These are phyloP conservation scores for Ustilago curta DNA, from an alignment of 1,284 basidiomycete species.

Conservation along the genomic window DNA sequence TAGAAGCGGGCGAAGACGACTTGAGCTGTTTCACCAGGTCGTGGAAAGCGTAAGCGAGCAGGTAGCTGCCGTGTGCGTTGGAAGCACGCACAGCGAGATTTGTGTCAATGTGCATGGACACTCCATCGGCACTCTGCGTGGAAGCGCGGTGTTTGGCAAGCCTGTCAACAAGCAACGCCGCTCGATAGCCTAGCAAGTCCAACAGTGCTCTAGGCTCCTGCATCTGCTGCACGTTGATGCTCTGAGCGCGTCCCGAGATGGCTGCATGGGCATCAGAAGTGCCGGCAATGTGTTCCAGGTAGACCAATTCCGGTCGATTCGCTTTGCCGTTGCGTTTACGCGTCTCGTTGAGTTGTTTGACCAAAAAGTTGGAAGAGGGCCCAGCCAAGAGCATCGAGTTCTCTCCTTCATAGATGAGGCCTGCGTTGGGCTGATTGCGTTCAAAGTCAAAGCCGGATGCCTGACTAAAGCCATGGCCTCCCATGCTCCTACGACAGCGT, in stretches of 20 bases:
- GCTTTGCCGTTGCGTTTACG: conserved; percentile 30
- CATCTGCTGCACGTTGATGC: conserved; percentile 15
- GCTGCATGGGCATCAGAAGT: not conserved
- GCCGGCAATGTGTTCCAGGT: conserved; percentile 26
- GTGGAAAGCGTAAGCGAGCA: conserved; percentile 47
- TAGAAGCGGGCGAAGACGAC: conserved; percentile 3
- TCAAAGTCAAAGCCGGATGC: conserved; percentile 59
- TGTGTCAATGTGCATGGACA: conserved; percentile 46
- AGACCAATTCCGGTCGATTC: conserved; percentile 34
- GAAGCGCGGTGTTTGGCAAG: conserved; percentile 40
- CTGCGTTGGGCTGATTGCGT: conserved; percentile 58
- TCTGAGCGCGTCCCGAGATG: conserved; percentile 18
- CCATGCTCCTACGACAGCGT: conserved; percentile 54
- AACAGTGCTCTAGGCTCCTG: conserved; percentile 28
- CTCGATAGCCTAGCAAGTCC: conserved; percentile 42
- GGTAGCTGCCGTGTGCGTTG: conserved; percentile 46
- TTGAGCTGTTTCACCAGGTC: conserved; percentile 24
- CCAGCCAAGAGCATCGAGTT: conserved; percentile 60
- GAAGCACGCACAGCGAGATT: conserved; percentile 51
- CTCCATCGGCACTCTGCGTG: conserved; percentile 11
- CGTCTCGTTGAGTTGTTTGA: conserved; percentile 52
- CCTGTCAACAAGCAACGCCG: conserved; percentile 38
- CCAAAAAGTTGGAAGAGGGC: conserved; percentile 55
- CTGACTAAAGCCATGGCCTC: conserved; percentile 56
- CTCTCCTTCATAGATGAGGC: conserved; percentile 60